Evolutionary conservation across 495 filamentous ascomycete species (phyloP).

Genomic region (Penicillium desertorum): DNA sequence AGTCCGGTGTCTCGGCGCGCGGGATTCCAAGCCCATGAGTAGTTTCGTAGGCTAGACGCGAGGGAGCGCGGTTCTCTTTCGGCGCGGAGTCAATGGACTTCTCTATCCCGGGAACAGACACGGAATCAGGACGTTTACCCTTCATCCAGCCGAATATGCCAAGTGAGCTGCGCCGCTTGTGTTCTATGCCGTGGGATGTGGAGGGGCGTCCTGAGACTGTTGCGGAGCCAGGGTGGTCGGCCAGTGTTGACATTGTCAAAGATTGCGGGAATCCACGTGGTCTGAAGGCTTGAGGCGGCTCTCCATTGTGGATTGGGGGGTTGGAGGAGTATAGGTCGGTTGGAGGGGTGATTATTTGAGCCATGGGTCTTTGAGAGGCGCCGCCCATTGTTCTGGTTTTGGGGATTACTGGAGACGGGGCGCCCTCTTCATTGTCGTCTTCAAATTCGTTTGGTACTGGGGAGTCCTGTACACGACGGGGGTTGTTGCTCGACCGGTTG

Average conservation of each 20-base stretch:
- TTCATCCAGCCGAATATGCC: slow-evolving; percentile 50
- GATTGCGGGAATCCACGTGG: slow-evolving; percentile 30
- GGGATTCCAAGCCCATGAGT: slow-evolving; percentile 1
- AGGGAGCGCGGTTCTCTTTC: slow-evolving; percentile 16
- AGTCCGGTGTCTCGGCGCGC: slow-evolving; percentile 20
- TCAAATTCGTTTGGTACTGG: slow-evolving; percentile 24
- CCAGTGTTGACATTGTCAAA: slow-evolving; percentile 22
- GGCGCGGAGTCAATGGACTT: slow-evolving; percentile 19
- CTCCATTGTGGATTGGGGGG: slow-evolving; percentile 9
- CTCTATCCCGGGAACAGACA: slow-evolving; percentile 16
- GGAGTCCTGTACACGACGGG: slow-evolving; percentile 32
- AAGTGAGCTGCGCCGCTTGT: slow-evolving; percentile 43
- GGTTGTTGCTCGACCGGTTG: slow-evolving; percentile 24
- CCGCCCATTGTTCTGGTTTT: slow-evolving; percentile 30
- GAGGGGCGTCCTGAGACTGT: slow-evolving; percentile 28
- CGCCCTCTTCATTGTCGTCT: slow-evolving; percentile 35
- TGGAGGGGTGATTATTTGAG: slow-evolving; percentile 23
- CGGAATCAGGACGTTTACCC: slow-evolving; percentile 29
- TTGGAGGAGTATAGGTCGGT: slow-evolving; percentile 15
- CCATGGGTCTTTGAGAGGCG: slow-evolving; percentile 17
- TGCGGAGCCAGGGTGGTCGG: slow-evolving; percentile 15
- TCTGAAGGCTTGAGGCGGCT: slow-evolving; percentile 6
- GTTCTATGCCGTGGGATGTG: slow-evolving; percentile 35
- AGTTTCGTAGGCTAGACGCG: slow-evolving; percentile 17
- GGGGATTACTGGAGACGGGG: slow-evolving; percentile 39